These are phyloP conservation scores for Ambrosiella beaveri DNA, from an alignment of 2,329 filamentous ascomycete genomes.

Conservation along the genomic window DNA sequence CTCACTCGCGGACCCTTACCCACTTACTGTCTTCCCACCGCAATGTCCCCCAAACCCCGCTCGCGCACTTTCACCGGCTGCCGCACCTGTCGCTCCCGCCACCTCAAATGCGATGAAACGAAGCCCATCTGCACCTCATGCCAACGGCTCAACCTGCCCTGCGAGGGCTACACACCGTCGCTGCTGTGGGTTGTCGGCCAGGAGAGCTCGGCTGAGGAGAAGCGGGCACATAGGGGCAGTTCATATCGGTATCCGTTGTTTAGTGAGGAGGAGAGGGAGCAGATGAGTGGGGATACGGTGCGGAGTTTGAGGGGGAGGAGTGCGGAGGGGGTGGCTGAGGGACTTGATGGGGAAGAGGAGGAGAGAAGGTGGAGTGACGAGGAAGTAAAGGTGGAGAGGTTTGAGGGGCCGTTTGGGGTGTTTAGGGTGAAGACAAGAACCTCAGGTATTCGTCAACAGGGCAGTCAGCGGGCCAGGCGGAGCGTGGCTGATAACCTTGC, in stretches of 20 bases:
- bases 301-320: slow-evolving; percentile 18
- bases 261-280: slow-evolving; percentile 21
- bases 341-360: slow-evolving; percentile 15
- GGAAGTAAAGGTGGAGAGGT: neutral
- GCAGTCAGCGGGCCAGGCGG: too few species aligned
- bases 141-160: slow-evolving; percentile 19
- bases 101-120: slow-evolving; percentile 28
- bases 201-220: slow-evolving; percentile 14
- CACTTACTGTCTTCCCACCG: neutral
- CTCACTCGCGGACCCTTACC: neutral
- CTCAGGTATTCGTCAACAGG: too few species aligned
- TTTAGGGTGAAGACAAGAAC: neutral
- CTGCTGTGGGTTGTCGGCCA: slow-evolving; percentile 19
- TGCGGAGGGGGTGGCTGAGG: slow-evolving; percentile 15
- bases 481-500: too few species aligned
- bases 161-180: slow-evolving; percentile 24
- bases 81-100: slow-evolving; percentile 22
- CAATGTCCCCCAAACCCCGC: slow-evolving; percentile 16
- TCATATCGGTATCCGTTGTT: slow-evolving; percentile 27
- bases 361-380: neutral
- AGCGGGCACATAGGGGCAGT: neutral
- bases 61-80: slow-evolving; percentile 23
- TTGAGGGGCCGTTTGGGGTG: neutral
- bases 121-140: slow-evolving; percentile 25
- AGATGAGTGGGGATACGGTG: slow-evolving; percentile 21